Evolutionary conservation across 306 rosid species (phyloP).

Genomic region (Rosa rugosa): DNA sequence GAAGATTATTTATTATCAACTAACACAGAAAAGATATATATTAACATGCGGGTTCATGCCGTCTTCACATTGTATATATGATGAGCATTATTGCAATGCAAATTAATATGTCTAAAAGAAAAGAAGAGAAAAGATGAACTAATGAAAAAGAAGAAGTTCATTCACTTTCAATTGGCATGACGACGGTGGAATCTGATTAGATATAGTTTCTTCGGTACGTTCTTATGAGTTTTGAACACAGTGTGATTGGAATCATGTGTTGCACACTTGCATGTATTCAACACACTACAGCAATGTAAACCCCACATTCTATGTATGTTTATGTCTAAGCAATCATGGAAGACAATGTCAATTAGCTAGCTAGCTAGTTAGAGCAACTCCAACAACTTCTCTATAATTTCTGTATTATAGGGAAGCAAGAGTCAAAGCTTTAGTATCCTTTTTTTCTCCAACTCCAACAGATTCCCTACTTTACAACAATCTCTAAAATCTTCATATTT

Average conservation of each 20-base stretch:
- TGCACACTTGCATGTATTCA: not conserved
- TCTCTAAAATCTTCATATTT: no score
- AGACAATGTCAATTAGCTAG: not conserved
- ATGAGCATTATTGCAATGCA: not conserved
- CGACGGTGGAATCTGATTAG: constrained; percentile 20
- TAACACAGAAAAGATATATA: not conserved
- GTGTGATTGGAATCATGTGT: constrained; percentile 7
- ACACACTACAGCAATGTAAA: not conserved
- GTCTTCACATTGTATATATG: not conserved
- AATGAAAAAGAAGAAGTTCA: not conserved
- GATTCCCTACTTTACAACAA: no score
- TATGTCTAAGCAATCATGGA: constrained; percentile 5
- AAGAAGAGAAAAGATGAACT: no score
- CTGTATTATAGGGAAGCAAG: no score
- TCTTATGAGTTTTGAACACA: constrained; percentile 3
- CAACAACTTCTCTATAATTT: no score
- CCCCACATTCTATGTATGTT: not conserved
- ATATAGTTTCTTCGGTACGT: not conserved
- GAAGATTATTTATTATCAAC: not conserved
- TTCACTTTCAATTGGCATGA: not conserved
- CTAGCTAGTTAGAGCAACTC: no score
- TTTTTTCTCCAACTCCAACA: no score
- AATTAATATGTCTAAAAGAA: not conserved
- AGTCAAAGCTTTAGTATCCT: no score
- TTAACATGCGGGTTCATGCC: not conserved